phyloP scores from a whole-genome alignment of 2,329 filamentous ascomycete genomes.

The Claviceps lovelessii region DNA sequence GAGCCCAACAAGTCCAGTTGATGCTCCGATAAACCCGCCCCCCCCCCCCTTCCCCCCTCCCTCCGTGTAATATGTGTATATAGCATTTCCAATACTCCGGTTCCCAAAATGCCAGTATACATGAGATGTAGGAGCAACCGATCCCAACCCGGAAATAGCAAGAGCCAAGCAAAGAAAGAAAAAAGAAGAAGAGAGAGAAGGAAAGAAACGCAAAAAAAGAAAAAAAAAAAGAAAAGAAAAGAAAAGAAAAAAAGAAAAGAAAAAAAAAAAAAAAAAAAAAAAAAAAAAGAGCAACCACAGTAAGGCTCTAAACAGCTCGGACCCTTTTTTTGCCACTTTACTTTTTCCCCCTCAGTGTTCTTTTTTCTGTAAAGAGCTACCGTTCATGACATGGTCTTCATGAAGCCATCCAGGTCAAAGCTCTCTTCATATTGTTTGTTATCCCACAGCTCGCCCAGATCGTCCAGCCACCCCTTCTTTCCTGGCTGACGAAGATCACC shows the following conservation, averaged over 20 bases:
- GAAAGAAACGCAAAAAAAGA: neutral
- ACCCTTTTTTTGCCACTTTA: no score
- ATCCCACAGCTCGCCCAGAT: slow-evolving; percentile 92
- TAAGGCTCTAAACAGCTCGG: neutral
- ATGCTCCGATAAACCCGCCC: neutral
- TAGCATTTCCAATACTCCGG: slow-evolving; percentile 1
- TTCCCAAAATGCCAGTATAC: neutral
- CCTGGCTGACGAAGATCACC: slow-evolving; percentile 89
- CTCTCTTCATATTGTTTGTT: slow-evolving; percentile 96
- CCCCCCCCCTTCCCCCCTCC: no score
- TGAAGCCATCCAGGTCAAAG: slow-evolving; percentile 87
- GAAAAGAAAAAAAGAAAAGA: neutral
- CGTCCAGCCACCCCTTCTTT: slow-evolving; percentile 91
- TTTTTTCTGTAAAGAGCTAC: neutral
- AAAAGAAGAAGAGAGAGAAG: neutral
- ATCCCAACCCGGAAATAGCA: neutral
- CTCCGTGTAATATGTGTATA: neutral
- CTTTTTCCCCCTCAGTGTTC: neutral
- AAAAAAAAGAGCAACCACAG: neutral
- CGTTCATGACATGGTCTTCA: slow-evolving; percentile 70
- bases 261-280: neutral
- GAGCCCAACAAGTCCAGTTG: neutral
- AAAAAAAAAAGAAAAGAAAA: neutral
- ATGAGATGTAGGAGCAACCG: neutral
- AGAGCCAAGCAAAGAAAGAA: neutral